Percentiles rank a stretch among this genome's conserved stretches.
Evolutionary conservation across 352 stramenopile species (phyloP).

Genomic region (Globisporangium parvum): DNA sequence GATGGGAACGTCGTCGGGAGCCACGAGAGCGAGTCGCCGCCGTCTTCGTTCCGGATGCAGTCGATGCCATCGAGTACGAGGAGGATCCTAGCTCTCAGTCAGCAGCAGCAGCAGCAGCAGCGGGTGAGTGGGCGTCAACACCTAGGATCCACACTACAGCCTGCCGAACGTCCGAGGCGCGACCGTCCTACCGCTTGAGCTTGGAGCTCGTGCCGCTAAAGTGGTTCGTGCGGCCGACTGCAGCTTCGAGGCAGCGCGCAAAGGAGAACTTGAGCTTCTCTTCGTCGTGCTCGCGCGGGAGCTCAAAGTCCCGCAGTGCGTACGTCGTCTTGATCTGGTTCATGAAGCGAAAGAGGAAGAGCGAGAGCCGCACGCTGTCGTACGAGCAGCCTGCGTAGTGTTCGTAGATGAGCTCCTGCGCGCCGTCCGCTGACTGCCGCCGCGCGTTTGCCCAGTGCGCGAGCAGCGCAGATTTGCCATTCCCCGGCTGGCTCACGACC

Average conservation of each 20-base stretch:
- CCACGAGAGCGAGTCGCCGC: constrained; percentile 82
- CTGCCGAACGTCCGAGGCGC: not conserved
- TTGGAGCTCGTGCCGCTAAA: constrained; percentile 26
- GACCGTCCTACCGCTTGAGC: constrained; percentile 22
- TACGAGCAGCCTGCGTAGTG: constrained; percentile 80
- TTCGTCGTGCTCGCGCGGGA: constrained; percentile 73
- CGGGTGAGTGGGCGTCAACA: not conserved
- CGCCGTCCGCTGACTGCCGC: constrained; percentile 20
- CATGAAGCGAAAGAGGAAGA: constrained; percentile 83
- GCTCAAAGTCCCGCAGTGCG: constrained; percentile 70
- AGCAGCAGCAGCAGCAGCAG: too few relatives aligned
- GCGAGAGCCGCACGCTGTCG: constrained; percentile 76
- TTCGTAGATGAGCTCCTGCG: constrained; percentile 70
- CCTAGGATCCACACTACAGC: not conserved
- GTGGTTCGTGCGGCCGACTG: constrained; percentile 37
- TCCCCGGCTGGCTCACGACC: constrained; percentile 51
- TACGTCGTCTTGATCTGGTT: constrained; percentile 69
- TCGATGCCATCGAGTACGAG: constrained; percentile 79
- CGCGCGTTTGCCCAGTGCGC: constrained; percentile 63
- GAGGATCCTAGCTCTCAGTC: constrained; percentile 47
- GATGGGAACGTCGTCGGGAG: constrained; percentile 62
- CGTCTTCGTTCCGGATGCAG: constrained; percentile 73
- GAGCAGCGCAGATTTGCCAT: constrained; percentile 75
- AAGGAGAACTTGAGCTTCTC: constrained; percentile 86
- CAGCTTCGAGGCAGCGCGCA: constrained; percentile 65